These are phyloP conservation scores for Filobasidium wieringae DNA, from an alignment of 768 basidiomycete species.

Conservation along the genomic window DNA sequence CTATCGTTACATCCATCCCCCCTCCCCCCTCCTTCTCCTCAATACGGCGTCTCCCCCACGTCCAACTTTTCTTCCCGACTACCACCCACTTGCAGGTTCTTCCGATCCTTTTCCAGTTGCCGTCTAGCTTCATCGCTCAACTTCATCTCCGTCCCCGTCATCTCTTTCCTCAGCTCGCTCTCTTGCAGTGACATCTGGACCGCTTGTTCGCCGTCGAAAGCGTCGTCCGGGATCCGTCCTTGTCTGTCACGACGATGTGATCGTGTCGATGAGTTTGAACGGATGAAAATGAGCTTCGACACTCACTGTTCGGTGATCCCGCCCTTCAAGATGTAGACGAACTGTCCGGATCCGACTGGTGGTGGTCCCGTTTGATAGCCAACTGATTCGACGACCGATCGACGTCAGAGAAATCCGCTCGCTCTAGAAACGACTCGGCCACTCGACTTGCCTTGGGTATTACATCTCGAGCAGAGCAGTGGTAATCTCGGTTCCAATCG, in stretches of 20 bases:
- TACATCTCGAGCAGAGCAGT: slow-evolving; percentile 31
- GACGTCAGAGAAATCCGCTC: background rate
- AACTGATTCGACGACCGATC: slow-evolving; percentile 36
- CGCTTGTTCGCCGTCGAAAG: slow-evolving; percentile 49
- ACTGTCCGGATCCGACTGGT: slow-evolving; percentile 63
- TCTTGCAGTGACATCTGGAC: background rate
- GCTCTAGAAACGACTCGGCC: no score
- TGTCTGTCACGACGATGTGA: slow-evolving; percentile 43
- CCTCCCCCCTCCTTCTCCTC: no score
- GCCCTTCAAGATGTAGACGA: slow-evolving; percentile 66
- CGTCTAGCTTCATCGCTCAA: slow-evolving; percentile 1
- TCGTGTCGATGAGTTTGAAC: background rate
- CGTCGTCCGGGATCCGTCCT: slow-evolving; percentile 72
- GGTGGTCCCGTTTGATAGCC: slow-evolving; percentile 68
- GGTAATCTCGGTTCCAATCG: slow-evolving; percentile 32
- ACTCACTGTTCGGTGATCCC: slow-evolving; percentile 58
- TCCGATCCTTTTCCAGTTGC: slow-evolving; percentile 6
- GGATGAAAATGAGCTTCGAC: background rate
- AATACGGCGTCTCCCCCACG: background rate
- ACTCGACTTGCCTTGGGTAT: slow-evolving; percentile 28
- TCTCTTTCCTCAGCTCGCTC: background rate
- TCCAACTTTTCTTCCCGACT: slow-evolving; percentile 10
- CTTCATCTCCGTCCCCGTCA: slow-evolving; percentile 1
- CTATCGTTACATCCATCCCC: no score
- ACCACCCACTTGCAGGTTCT: slow-evolving; percentile 3